Conservation (phyloP, 208 protist species). For the Trypanosoma cruzi region DNA sequence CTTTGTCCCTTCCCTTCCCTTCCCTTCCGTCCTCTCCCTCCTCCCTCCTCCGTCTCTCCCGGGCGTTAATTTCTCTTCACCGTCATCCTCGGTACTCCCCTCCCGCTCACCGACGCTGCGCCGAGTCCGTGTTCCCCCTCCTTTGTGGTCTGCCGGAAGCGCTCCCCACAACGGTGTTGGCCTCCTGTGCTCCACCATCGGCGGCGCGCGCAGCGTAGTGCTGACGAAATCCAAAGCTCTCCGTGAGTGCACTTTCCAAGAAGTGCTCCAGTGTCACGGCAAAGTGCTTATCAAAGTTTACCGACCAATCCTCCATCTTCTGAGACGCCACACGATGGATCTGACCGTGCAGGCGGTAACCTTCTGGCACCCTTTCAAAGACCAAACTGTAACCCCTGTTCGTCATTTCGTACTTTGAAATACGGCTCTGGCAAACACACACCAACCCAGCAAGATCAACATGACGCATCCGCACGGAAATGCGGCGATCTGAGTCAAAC, state of each 20-base stretch:
- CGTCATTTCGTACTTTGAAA: conserved; percentile 63
- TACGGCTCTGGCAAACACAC: conserved; percentile 56
- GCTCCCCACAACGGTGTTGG: conserved; percentile 1
- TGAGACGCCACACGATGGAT: conserved; percentile 59
- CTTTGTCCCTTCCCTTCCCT: conserved; percentile 15
- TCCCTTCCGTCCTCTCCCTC: conserved; percentile 8
- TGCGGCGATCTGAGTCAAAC: conserved; percentile 81
- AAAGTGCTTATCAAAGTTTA: conserved; percentile 85
- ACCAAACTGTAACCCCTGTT: conserved; percentile 75
- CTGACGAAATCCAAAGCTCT: conserved; percentile 85
- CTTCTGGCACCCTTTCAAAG: conserved; percentile 62
- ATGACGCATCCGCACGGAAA: conserved; percentile 78
- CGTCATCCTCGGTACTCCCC: not conserved
- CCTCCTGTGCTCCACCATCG: not conserved
- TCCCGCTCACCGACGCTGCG: conserved; percentile 10
- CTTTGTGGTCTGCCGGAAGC: conserved; percentile 15
- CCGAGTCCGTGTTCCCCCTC: conserved; percentile 5
- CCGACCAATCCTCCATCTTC: conserved; percentile 71
- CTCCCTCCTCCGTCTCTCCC: conserved; percentile 11
- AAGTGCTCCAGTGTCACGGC: conserved; percentile 86
- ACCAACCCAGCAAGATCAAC: conserved; percentile 77
- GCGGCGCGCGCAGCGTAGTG: conserved; percentile 33
- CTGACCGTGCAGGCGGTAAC: conserved; percentile 71
- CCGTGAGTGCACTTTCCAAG: conserved; percentile 69
- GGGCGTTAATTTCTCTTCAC: not conserved